Evolutionary conservation across 148 eudicot species (phyloP).

Genomic region (Tetragonia tetragonoides): DNA sequence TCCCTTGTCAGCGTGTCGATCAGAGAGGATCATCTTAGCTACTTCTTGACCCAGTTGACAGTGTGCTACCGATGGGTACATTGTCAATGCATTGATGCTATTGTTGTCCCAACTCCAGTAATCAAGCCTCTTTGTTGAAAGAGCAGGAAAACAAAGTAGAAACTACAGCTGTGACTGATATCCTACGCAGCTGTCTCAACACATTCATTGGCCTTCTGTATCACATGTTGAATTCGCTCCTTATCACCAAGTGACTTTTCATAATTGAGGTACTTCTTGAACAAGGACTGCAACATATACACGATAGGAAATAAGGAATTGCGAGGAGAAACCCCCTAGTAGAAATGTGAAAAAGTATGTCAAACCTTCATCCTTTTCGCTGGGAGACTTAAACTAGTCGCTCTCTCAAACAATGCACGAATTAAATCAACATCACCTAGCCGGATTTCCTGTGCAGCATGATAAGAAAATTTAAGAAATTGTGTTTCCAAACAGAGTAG

Average conservation of each 20-base stretch:
- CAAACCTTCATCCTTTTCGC: conserved; percentile 85
- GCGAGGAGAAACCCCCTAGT: neutral
- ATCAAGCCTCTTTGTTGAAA: neutral
- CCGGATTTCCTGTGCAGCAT: conserved; percentile 65
- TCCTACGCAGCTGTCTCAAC: conserved; percentile 35
- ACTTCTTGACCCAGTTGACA: neutral
- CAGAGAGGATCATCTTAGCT: neutral
- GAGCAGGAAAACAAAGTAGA: neutral
- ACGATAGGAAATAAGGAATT: neutral
- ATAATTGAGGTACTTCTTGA: conserved; percentile 74
- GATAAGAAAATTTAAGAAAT: neutral
- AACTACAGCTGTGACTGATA: no score
- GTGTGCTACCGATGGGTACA: neutral
- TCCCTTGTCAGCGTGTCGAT: neutral
- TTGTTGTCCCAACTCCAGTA: no score
- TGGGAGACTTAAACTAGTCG: conserved; percentile 76
- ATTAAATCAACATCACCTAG: conserved; percentile 68
- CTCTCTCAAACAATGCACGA: conserved; percentile 78
- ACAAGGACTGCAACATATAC: conserved; percentile 61
- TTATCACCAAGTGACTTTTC: conserved; percentile 75
- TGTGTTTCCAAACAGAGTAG: neutral
- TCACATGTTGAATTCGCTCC: conserved; percentile 56
- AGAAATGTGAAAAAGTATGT: neutral
- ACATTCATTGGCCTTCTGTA: conserved; percentile 68
- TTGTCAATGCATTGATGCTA: neutral